Percentiles rank a stretch among this genome's conserved stretches.
These are phyloP conservation scores for Paramecium primaurelia DNA, from an alignment of 73 alveolate genomes.

Conservation along the genomic window DNA sequence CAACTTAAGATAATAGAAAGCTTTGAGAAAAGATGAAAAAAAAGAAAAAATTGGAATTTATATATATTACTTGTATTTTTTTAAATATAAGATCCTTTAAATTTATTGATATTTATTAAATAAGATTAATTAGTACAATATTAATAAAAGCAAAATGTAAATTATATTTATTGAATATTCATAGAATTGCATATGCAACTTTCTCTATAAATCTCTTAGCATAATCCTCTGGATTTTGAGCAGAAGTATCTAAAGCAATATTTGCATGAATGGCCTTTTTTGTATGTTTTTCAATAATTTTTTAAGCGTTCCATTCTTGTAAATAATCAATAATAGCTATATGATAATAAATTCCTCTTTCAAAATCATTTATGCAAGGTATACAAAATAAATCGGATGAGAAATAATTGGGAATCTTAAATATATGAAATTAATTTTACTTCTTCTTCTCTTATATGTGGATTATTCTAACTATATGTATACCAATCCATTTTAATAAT, in stretches of 20 bases:
- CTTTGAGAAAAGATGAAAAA: too few relatives aligned
- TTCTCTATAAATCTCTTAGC: conserved; percentile 23
- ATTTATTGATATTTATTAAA: too few relatives aligned
- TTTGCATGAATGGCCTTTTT: not conserved
- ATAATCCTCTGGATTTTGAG: conserved; percentile 7
- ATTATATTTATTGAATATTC: not conserved
- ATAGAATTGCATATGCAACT: not conserved
- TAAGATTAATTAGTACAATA: too few relatives aligned
- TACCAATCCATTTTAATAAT: conserved; percentile 17
- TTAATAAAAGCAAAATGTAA: too few relatives aligned
- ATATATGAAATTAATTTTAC: not conserved
- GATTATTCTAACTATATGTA: not conserved
- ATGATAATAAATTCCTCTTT: not conserved
- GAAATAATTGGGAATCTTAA: not conserved
- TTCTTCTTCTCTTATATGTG: not conserved
- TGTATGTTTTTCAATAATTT: not conserved
- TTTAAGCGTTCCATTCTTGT: not conserved
- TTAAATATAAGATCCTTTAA: too few relatives aligned
- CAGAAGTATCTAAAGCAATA: not conserved
- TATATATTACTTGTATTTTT: too few relatives aligned
- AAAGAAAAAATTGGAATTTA: too few relatives aligned
- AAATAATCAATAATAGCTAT: not conserved
- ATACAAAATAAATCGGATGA: not conserved
- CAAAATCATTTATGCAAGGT: not conserved
- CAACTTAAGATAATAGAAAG: too few relatives aligned